Base-by-base conservation (phyloP, 2,329 filamentous ascomycete genomes). In the Fusarium scirpi region DNA sequence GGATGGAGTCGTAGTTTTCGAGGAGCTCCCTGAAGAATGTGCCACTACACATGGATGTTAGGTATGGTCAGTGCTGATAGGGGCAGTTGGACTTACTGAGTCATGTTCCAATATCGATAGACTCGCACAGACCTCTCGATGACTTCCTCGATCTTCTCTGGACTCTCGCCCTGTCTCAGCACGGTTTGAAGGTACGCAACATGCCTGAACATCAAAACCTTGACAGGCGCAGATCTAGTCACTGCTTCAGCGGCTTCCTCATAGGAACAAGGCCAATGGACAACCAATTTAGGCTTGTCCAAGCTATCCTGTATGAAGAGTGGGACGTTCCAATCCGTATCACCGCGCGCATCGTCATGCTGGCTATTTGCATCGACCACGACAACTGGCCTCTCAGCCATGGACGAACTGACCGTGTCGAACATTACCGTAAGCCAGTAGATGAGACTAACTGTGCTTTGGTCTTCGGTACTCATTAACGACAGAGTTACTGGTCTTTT, bases 391-490 rank as follows among this genome's bases (percentile, higher is more conserved):
- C 76, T 45, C 44, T 77, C 68, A 40, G 85, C 80, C 80, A 89
- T 86, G 1, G 85, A 85, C 0, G 87, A 82, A 0, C 85, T 86
- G 15, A 88, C 76, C 0, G 86, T 89, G 70, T 89, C 87, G 44
- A 87, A 86, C 86, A 89, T 89, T 46, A 88, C 79, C 0, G 84
- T 85, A 5, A 89, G 75, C 87, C 87, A 89, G 70, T 86, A 89
- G 2, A 89, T 69, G 13, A 89, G 75, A 20, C 85, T 81, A 10
- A 89, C 79, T 0, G 87, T 88, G 11, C 82, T 75, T 7, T 75
- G 73, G 6, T 82, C 78, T 40, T 54, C 66, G 1, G 34, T 48
- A 5, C 62, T 65, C 54, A 65, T 53, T 0, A 45, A 8, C 0
- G 61, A 48, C 0, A 53, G 3, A 10, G 60, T 18, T 0, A 56